These are phyloP conservation scores for Ilex asprella DNA, from an alignment of 257 asterid species.

Conservation along the genomic window DNA sequence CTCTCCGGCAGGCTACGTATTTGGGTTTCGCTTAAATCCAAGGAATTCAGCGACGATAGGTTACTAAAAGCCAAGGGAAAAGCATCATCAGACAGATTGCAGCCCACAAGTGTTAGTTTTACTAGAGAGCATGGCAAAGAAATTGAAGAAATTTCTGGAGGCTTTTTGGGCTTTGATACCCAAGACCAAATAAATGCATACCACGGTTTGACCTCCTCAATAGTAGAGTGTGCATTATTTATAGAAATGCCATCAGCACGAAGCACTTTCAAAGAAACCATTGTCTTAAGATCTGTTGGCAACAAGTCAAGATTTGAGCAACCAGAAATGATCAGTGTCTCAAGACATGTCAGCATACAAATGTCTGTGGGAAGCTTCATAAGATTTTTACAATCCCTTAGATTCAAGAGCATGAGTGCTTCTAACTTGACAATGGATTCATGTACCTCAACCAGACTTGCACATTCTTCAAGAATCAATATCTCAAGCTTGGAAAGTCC, in stretches of 20 bases:
- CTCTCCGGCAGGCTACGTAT: constrained; percentile 11
- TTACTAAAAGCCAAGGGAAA: no score
- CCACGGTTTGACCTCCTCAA: constrained; percentile 6
- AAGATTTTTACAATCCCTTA: no score
- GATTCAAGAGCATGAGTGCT: no score
- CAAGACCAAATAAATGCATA: not conserved
- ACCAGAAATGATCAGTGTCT: constrained; percentile 12
- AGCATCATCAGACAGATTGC: no score
- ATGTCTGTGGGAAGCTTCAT: not conserved
- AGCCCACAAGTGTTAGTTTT: no score
- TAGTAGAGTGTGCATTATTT: not conserved
- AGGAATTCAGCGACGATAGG: not conserved
- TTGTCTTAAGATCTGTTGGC: constrained; percentile 3
- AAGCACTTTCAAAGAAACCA: constrained; percentile 9
- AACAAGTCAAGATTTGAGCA: constrained; percentile 2
- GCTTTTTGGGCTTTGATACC: no score
- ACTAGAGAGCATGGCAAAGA: no score
- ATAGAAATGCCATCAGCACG: constrained; percentile 13
- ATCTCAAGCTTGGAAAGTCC: no score
- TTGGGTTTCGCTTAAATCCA: constrained; percentile 12
- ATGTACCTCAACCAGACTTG: no score
- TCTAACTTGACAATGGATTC: no score
- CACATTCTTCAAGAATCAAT: no score
- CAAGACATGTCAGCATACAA: constrained; percentile 7
- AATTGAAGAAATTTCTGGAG: no score